phyloP scores from a whole-genome alignment of 202 grass and related monocot genomes.

The Setaria viridis region DNA sequence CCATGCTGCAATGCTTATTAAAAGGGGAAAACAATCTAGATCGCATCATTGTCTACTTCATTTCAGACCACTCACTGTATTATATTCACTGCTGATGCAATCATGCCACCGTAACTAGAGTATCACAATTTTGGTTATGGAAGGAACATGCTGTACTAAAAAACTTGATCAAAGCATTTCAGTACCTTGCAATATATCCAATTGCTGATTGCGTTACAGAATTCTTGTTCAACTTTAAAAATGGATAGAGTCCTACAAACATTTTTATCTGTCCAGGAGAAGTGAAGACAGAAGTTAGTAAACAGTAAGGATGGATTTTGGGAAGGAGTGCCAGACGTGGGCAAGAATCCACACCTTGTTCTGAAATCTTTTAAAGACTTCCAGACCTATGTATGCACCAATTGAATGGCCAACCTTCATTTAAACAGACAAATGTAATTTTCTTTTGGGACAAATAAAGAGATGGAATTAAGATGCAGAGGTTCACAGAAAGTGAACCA shows the following conservation, averaged over 20 bases:
- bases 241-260: conserved; percentile 89
- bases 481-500: not conserved
- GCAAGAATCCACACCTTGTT: conserved; percentile 58
- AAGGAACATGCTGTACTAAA: conserved; percentile 14
- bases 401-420: conserved; percentile 94
- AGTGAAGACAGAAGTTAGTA: conserved; percentile 31
- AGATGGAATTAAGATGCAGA: conserved; percentile 5
- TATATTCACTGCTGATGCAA: conserved; percentile 29
- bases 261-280: conserved; percentile 62
- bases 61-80: not conserved
- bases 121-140: conserved; percentile 2
- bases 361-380: conserved; percentile 78
- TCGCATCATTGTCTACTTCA: not conserved
- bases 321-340: conserved; percentile 13
- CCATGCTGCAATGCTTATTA: conserved; percentile 19
- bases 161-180: conserved; percentile 36
- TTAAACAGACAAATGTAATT: conserved; percentile 17
- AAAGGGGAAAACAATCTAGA: conserved; percentile 4
- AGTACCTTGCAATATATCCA: conserved; percentile 75
- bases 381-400: conserved; percentile 79
- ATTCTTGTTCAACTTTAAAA: conserved; percentile 80
- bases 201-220: conserved; percentile 73
- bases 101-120: not conserved
- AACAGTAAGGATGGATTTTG: not conserved
- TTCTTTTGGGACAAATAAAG: not conserved